Evolutionary conservation across 352 stramenopile species (phyloP).

Genomic region (Pythium angustatum): DNA sequence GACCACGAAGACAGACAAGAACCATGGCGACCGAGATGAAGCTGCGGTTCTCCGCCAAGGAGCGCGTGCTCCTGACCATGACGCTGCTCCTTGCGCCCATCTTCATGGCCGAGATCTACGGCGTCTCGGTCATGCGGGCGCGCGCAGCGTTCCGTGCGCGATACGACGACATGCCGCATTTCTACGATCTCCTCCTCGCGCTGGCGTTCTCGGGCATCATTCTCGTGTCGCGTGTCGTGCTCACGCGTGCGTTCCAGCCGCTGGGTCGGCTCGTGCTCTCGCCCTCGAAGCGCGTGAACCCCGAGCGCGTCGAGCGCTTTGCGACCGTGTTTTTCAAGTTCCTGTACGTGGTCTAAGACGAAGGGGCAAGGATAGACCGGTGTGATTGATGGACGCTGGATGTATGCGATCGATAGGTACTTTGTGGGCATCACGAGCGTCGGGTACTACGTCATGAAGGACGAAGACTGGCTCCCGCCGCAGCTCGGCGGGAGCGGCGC

Average conservation of each 20-base stretch:
- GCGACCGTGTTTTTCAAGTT: slow-evolving; percentile 71
- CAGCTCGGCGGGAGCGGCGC: slow-evolving; percentile 41
- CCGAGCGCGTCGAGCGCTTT: slow-evolving; percentile 60
- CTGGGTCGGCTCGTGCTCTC: slow-evolving; percentile 46
- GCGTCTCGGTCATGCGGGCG: slow-evolving; percentile 41
- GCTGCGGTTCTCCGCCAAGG: slow-evolving; percentile 52
- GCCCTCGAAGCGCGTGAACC: slow-evolving; percentile 45
- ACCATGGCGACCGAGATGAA: slow-evolving; percentile 62
- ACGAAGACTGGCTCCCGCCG: slow-evolving; percentile 50
- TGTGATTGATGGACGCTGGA: no score
- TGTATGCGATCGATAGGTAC: slow-evolving; percentile 17
- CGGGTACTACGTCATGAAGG: slow-evolving; percentile 49
- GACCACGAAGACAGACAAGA: no score
- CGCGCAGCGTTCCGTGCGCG: slow-evolving; percentile 30
- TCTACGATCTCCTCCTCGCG: slow-evolving; percentile 41
- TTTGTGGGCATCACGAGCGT: slow-evolving; percentile 49
- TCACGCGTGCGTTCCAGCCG: slow-evolving; percentile 39
- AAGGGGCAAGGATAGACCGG: no score
- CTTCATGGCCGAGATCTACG: slow-evolving; percentile 49
- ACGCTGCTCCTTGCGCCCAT: slow-evolving; percentile 65
- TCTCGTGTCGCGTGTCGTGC: slow-evolving; percentile 41
- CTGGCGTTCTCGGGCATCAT: slow-evolving; percentile 38
- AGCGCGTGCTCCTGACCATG: slow-evolving; percentile 55
- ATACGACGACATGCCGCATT: slow-evolving; percentile 47
- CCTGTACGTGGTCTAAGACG: slow-evolving; percentile 25